Evolutionary conservation across 139 green algal genomes (phyloP).

Genomic region (Chlamydomonas eustigma): DNA sequence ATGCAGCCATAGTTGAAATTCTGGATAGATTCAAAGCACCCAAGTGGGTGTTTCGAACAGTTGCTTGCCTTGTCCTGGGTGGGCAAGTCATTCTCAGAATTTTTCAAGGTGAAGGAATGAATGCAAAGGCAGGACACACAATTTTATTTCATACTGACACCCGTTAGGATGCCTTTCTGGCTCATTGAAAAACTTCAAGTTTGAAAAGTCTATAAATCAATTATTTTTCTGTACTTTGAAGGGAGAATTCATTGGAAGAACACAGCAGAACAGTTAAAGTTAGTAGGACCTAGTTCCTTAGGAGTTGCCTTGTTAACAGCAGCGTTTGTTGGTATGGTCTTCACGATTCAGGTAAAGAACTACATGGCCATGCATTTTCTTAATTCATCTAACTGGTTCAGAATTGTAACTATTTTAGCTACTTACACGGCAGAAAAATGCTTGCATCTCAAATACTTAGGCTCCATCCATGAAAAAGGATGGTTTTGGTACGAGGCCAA

Average conservation of each 20-base stretch:
- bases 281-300: slow-evolving; percentile 89
- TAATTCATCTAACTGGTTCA: neutral
- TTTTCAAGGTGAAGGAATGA: slow-evolving; percentile 72
- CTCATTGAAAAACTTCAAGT: no score
- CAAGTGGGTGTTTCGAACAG: slow-evolving; percentile 72
- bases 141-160: no score
- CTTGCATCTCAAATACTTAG: no score
- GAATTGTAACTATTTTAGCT: no score
- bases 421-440: no score
- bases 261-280: slow-evolving; percentile 87
- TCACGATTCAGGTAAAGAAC: slow-evolving; percentile 91
- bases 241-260: slow-evolving; percentile 86
- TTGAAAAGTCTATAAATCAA: no score
- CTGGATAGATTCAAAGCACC: slow-evolving; percentile 53
- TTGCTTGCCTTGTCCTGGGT: slow-evolving; percentile 71
- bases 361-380: neutral
- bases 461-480: no score
- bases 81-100: slow-evolving; percentile 80
- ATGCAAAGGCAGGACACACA: slow-evolving; percentile 88
- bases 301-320: slow-evolving; percentile 92
- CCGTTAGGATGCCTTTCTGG: no score
- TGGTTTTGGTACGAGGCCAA: no score
- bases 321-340: slow-evolving; percentile 98
- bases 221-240: no score
- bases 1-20: slow-evolving; percentile 29